Percentiles rank a stretch among this genome's conserved stretches.
Evolutionary conservation across 2,329 filamentous ascomycete species (phyloP).

Genomic region (Volutella citrinella): DNA sequence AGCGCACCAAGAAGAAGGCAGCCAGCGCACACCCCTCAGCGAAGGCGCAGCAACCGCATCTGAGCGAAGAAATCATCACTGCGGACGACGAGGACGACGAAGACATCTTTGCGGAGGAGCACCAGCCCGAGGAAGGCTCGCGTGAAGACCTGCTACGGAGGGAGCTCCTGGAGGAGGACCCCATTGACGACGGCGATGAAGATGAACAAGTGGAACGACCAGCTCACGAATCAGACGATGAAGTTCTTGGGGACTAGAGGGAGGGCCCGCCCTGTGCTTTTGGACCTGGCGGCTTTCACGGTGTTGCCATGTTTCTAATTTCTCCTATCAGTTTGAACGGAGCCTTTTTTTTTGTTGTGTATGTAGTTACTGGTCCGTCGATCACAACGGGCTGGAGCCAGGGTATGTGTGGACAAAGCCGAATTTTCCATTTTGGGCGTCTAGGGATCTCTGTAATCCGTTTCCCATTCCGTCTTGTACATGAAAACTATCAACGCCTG

Average conservation of each 20-base stretch:
- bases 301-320: too few species aligned
- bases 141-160: conserved; percentile 54
- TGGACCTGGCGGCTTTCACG: too few species aligned
- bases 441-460: conserved; percentile 16
- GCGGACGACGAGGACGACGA: conserved; percentile 41
- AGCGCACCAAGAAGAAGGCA: conserved; percentile 40
- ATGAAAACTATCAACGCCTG: conserved; percentile 6
- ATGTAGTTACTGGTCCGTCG: conserved; percentile 17
- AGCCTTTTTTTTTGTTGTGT: conserved; percentile 8
- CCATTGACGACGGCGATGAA: conserved; percentile 34
- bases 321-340: too few species aligned
- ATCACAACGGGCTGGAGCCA: conserved; percentile 18
- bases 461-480: conserved; percentile 7
- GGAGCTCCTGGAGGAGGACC: conserved; percentile 52
- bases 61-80: conserved; percentile 44
- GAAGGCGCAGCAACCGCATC: conserved; percentile 32
- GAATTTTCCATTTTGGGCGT: conserved; percentile 14
- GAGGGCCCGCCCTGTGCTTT: conserved; percentile 3
- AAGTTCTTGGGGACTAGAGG: conserved; percentile 43
- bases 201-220: conserved; percentile 27
- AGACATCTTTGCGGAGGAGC: conserved; percentile 44
- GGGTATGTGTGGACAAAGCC: conserved; percentile 18
- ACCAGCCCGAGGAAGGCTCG: conserved; percentile 56
- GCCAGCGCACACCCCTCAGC: conserved; percentile 14
- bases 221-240: conserved; percentile 41